Conservation (phyloP, 2,329 filamentous ascomycete species). For the Aspergillus ochraceus region DNA sequence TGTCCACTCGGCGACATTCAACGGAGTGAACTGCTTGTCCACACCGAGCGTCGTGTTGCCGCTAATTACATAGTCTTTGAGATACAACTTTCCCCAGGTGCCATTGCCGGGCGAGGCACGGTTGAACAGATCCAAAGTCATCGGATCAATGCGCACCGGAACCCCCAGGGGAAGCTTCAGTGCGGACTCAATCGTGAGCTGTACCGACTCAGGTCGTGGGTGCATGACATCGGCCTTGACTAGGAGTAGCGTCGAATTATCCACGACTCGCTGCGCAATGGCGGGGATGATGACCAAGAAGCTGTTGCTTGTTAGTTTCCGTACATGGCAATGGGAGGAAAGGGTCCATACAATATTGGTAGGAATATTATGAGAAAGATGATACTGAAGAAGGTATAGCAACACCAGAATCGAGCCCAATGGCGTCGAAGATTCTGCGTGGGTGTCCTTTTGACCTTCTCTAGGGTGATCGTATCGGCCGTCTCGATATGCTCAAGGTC, state of each 20-base stretch:
- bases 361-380: slow-evolving; percentile 42
- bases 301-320: slow-evolving; percentile 22
- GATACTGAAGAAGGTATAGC: slow-evolving; percentile 34
- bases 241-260: slow-evolving; percentile 38
- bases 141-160: slow-evolving; percentile 37
- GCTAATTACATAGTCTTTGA: slow-evolving; percentile 27
- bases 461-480: slow-evolving; percentile 27
- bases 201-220: slow-evolving; percentile 32
- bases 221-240: slow-evolving; percentile 35
- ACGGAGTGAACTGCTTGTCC: slow-evolving; percentile 21
- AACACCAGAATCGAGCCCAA: slow-evolving; percentile 41
- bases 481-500: slow-evolving; percentile 30
- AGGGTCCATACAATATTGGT: slow-evolving; percentile 38
- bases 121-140: slow-evolving; percentile 36
- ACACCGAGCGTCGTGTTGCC: slow-evolving; percentile 37
- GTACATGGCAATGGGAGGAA: background rate
- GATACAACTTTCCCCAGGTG: slow-evolving; percentile 28
- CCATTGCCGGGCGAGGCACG: slow-evolving; percentile 26
- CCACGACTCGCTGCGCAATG: slow-evolving; percentile 40
- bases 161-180: slow-evolving; percentile 37
- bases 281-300: slow-evolving; percentile 43
- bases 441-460: slow-evolving; percentile 22
- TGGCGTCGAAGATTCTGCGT: slow-evolving; percentile 33
- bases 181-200: slow-evolving; percentile 36
- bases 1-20: slow-evolving; percentile 31